Percentiles rank a stretch among this genome's conserved stretches.
Evolutionary conservation across 2,329 filamentous ascomycete genomes (phyloP).

Genomic region (Phialemonium atrogriseum): DNA sequence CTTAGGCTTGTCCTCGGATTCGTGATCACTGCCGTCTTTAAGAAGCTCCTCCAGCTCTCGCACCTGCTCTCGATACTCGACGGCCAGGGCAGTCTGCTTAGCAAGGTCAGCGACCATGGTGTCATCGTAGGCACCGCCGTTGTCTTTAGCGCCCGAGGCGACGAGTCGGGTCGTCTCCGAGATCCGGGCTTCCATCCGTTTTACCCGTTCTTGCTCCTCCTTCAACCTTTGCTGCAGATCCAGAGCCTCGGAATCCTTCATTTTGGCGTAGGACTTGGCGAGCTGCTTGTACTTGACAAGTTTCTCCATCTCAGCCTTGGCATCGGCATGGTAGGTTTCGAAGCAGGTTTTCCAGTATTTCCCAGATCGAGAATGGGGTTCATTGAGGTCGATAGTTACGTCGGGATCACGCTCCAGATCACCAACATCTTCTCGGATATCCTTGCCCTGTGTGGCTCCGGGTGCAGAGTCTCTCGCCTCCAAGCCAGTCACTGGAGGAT

Average conservation of each 20-base stretch:
- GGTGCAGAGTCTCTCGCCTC: conserved; percentile 9
- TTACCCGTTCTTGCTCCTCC: conserved; percentile 59
- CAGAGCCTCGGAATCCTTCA: conserved; percentile 65
- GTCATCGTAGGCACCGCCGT: conserved; percentile 33
- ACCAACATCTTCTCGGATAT: conserved; percentile 46
- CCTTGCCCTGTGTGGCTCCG: conserved; percentile 20
- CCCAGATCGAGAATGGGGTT: conserved; percentile 67
- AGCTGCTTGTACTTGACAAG: conserved; percentile 72
- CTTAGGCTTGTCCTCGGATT: conserved; percentile 23
- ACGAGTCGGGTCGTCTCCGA: conserved; percentile 53
- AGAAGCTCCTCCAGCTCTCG: conserved; percentile 47
- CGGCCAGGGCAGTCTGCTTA: conserved; percentile 47
- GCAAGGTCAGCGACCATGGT: conserved; percentile 44
- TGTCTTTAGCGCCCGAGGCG: conserved; percentile 25
- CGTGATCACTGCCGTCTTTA: conserved; percentile 26
- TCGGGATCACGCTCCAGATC: conserved; percentile 43
- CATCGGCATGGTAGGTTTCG: conserved; percentile 63
- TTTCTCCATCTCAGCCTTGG: conserved; percentile 66
- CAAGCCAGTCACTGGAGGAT: conserved; percentile 3
- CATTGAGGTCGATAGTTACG: conserved; percentile 61
- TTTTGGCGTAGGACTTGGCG: conserved; percentile 69
- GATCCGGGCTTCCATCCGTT: conserved; percentile 54
- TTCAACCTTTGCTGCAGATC: conserved; percentile 57
- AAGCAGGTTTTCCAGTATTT: conserved; percentile 77
- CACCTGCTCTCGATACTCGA: conserved; percentile 51